Base-by-base conservation (phyloP, 768 basidiomycete genomes). In the Kwoniella sp. region DNA sequence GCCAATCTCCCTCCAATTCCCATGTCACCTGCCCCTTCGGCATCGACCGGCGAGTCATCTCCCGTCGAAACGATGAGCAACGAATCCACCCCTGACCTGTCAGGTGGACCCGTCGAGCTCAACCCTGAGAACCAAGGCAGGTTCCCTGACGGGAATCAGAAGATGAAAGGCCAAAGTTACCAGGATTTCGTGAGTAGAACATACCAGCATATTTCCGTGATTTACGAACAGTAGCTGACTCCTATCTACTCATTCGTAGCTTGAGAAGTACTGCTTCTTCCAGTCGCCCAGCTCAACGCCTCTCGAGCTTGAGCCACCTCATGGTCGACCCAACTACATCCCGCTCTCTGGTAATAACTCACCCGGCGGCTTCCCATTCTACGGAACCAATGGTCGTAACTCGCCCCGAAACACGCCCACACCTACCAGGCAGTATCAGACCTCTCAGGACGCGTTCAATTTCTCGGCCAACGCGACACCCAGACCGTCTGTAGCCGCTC, bases 241-340 rank as follows among this genome's bases (percentile, higher is more conserved):
- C 44, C 5, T 19, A 8, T 33, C 8, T 26, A 25, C 60, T 51
- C n/a, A 48, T 60, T 57, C 33, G 6, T 58, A 79, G 78, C 66
- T 79, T 21, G 71, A 76, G 29, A 71, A 70, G 36, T 80, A 76
- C 64, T 80, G 79, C 64, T 80, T 80, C 67, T 80, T 77, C 71
- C 76, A 76, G 51, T 70, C 77, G 8, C 69, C 74, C 12, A 29
- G 65, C 12, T 68, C 68, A 62, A 73, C 77, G 2, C 70, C 75
- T 1, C 55, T 70, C 22, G 70, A 70, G 49, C 51, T 64, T 51
- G 62, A 64, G 12, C 55, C 64, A 2, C 50, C 63, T 0, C 63
- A 69, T 49, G 33, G 51, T 37, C 65, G 69, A 40, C 68, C 57
- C 19, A 55, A 61, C 25, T 60, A 22, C 57, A 59, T 62, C 25